Evolutionary conservation across 495 filamentous ascomycete species (phyloP).

Genomic region (Jackrogersella minutella): DNA sequence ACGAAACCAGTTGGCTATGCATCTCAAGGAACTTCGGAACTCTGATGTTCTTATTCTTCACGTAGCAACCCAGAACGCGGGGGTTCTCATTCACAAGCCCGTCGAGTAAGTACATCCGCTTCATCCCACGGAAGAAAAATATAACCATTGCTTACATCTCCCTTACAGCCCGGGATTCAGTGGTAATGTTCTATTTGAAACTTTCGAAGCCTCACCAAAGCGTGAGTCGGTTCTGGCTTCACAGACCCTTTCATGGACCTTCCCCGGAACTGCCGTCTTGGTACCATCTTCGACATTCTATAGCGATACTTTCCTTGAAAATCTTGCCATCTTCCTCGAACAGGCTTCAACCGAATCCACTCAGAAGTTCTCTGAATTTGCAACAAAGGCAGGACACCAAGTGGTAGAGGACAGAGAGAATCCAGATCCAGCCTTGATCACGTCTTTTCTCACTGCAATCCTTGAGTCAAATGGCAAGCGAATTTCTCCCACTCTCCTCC

Average conservation of each 20-base stretch:
- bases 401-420: conserved; percentile 64
- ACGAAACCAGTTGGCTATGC: conserved; percentile 45
- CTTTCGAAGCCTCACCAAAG: conserved; percentile 62
- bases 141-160: conserved; percentile 12
- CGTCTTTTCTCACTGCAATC: conserved; percentile 62
- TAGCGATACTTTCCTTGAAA: conserved; percentile 54
- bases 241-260: conserved; percentile 58
- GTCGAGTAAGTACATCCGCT: conserved; percentile 46
- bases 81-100: conserved; percentile 54
- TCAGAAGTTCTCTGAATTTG: conserved; percentile 58
- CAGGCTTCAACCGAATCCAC: conserved; percentile 63
- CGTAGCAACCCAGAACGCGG: conserved; percentile 63
- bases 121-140: neutral
- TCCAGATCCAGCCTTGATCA: conserved; percentile 58
- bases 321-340: conserved; percentile 62
- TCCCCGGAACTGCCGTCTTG: conserved; percentile 54
- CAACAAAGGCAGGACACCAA: conserved; percentile 57
- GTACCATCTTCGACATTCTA: conserved; percentile 55
- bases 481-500: conserved; percentile 43
- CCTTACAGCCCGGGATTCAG: conserved; percentile 11
- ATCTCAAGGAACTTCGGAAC: conserved; percentile 43
- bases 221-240: conserved; percentile 52
- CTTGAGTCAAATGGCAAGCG: conserved; percentile 59
- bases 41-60: conserved; percentile 54
- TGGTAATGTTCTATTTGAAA: conserved; percentile 54